phyloP scores from a whole-genome alignment of 371 early-diverging fungal species.

The Blakeslea trispora region DNA sequence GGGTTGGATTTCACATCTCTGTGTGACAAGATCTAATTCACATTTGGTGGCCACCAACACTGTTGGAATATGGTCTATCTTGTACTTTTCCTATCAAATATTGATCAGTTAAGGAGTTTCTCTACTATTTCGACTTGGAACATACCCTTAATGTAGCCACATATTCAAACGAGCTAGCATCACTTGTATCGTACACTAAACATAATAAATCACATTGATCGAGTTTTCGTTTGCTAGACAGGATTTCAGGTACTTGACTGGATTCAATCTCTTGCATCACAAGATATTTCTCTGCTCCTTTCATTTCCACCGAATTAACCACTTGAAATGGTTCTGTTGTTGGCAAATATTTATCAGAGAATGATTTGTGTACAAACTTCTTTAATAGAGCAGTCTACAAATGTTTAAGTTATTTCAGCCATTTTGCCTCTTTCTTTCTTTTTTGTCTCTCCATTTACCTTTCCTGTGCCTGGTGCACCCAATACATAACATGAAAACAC shows the following conservation, averaged over 20 bases:
- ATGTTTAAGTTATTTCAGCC: background rate
- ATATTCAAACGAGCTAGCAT: conserved; percentile 92
- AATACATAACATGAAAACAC: conserved; percentile 94
- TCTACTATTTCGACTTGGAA: too few relatives aligned
- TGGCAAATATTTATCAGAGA: conserved; percentile 71
- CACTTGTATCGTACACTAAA: conserved; percentile 94
- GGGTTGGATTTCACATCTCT: conserved; percentile 75
- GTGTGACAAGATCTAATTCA: conserved; percentile 86
- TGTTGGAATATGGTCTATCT: conserved; percentile 80
- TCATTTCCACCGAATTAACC: conserved; percentile 93
- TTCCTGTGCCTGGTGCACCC: conserved; percentile 92
- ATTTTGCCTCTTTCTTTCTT: background rate
- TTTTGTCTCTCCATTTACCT: conserved; percentile 52
- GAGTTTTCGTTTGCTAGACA: conserved; percentile 75
- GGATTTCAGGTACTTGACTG: conserved; percentile 73
- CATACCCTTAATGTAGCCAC: conserved; percentile 80
- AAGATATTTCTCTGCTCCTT: conserved; percentile 90
- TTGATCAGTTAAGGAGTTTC: too few relatives aligned
- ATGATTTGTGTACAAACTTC: conserved; percentile 83
- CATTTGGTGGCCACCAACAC: conserved; percentile 94
- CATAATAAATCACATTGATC: conserved; percentile 91
- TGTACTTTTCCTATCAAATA: conserved; percentile 83
- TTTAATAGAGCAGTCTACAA: conserved; percentile 83
- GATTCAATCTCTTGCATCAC: conserved; percentile 93
- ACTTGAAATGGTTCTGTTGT: conserved; percentile 78